Evolutionary conservation across 2,329 filamentous ascomycete species (phyloP).

Genomic region (Colletotrichum scovillei): DNA sequence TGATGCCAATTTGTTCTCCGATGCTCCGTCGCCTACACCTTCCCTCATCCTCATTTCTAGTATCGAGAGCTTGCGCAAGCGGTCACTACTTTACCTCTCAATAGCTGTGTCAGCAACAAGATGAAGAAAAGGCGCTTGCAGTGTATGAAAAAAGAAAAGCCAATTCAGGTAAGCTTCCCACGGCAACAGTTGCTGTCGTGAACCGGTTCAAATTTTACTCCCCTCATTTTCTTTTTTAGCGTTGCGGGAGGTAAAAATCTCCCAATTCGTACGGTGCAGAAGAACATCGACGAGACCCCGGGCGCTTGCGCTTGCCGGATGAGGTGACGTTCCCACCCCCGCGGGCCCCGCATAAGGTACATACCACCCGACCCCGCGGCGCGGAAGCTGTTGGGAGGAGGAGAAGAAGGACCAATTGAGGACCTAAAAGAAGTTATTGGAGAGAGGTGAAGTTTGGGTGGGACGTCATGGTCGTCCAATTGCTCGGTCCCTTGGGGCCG

Average conservation of each 20-base stretch:
- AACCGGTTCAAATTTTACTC: background rate
- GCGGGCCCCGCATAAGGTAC: constrained; percentile 19
- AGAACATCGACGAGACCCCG: background rate
- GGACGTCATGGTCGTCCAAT: constrained; percentile 16
- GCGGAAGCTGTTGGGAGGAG: background rate
- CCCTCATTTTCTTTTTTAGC: constrained; percentile 3
- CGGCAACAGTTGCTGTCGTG: constrained; percentile 21
- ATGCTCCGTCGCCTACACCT: background rate
- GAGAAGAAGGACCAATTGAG: background rate
- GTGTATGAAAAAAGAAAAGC: background rate
- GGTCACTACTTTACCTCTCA: background rate
- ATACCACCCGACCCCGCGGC: background rate
- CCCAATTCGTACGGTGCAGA: constrained; percentile 10
- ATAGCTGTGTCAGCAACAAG: too few species aligned
- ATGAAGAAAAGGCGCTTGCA: background rate
- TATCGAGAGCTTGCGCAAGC: background rate
- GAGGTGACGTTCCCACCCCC: constrained; percentile 12
- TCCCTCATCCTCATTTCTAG: background rate
- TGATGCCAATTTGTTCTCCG: background rate
- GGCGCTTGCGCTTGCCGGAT: constrained; percentile 29
- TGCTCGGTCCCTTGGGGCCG: constrained; percentile 17
- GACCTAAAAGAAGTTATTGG: background rate
- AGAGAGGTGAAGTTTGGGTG: constrained; percentile 1
- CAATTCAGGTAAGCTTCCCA: background rate
- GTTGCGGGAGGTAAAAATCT: constrained; percentile 21